Evolutionary conservation across 768 basidiomycete genomes (phyloP).

Genomic region (Crepidotus variabilis): DNA sequence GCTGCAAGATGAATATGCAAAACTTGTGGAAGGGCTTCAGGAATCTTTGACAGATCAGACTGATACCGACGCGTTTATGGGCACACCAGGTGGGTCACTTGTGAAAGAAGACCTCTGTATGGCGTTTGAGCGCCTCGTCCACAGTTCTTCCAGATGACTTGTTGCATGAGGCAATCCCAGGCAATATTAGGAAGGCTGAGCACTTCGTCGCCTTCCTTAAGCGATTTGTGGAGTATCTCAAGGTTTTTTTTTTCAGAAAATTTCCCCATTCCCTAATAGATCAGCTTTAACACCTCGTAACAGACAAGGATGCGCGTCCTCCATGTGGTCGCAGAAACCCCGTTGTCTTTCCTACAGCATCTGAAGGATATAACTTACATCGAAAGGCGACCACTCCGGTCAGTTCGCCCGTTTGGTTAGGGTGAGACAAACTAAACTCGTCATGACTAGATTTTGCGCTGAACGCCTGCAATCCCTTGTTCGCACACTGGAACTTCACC

Average conservation of each 20-base stretch:
- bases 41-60: slow-evolving; percentile 56
- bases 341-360: slow-evolving; percentile 94
- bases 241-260: slow-evolving; percentile 57
- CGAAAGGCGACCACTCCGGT: slow-evolving; percentile 89
- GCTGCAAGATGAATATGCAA: slow-evolving; percentile 94
- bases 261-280: not conserved
- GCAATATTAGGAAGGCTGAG: slow-evolving; percentile 97
- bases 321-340: slow-evolving; percentile 98
- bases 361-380: slow-evolving; percentile 99
- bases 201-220: slow-evolving; percentile 99
- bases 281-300: not conserved
- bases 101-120: not conserved
- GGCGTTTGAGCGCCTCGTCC: not conserved
- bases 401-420: slow-evolving; percentile 17
- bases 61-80: slow-evolving; percentile 81
- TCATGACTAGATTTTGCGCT: slow-evolving; percentile 77
- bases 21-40: slow-evolving; percentile 89
- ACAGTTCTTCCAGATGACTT: slow-evolving; percentile 94
- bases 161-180: slow-evolving; percentile 91
- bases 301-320: slow-evolving; percentile 99
- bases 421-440: not conserved
- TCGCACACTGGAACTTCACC: slow-evolving; percentile 83
- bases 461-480: slow-evolving; percentile 94
- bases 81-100: slow-evolving; percentile 71
- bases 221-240: slow-evolving; percentile 97